A percentile compares a stretch with the other conserved stretches of the same genome.
Conservation (phyloP, 768 basidiomycete genomes). For the Hygrophoropsis aurantiaca region DNA sequence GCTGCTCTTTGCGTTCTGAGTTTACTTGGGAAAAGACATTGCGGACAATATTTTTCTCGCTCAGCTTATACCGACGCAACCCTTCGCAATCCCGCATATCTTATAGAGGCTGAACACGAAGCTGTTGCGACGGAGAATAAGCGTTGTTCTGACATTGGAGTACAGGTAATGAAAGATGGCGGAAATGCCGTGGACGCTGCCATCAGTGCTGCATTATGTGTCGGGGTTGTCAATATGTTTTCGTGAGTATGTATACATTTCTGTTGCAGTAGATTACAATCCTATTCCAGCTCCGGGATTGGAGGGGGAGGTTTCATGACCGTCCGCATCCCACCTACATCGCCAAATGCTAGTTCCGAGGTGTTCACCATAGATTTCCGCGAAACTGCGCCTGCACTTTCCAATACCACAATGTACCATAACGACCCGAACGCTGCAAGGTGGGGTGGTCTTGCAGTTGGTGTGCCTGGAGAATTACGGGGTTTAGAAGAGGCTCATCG, state of each 20-base stretch:
- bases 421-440: slow-evolving; percentile 50
- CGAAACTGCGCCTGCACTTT: slow-evolving; percentile 75
- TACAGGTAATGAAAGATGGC: slow-evolving; percentile 71
- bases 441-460: slow-evolving; percentile 85
- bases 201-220: slow-evolving; percentile 76
- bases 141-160: slow-evolving; percentile 83
- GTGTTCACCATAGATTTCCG: slow-evolving; percentile 84
- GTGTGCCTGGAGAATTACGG: slow-evolving; percentile 86
- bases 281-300: slow-evolving; percentile 61
- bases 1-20: neutral
- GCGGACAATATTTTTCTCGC: no score
- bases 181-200: slow-evolving; percentile 92
- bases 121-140: slow-evolving; percentile 91
- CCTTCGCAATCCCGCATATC: slow-evolving; percentile 52
- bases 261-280: slow-evolving; percentile 5
- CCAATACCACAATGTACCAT: slow-evolving; percentile 78
- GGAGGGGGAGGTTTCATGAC: slow-evolving; percentile 91
- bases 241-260: slow-evolving; percentile 50
- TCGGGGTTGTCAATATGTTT: slow-evolving; percentile 87
- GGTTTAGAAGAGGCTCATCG: slow-evolving; percentile 84
- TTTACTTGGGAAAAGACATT: neutral
- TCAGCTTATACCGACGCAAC: neutral
- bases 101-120: slow-evolving; percentile 65
- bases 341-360: slow-evolving; percentile 45
- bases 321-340: slow-evolving; percentile 65